phyloP scores from a whole-genome alignment of 1,139 yeast species.

The Pneumocystis wakefieldiae region DNA sequence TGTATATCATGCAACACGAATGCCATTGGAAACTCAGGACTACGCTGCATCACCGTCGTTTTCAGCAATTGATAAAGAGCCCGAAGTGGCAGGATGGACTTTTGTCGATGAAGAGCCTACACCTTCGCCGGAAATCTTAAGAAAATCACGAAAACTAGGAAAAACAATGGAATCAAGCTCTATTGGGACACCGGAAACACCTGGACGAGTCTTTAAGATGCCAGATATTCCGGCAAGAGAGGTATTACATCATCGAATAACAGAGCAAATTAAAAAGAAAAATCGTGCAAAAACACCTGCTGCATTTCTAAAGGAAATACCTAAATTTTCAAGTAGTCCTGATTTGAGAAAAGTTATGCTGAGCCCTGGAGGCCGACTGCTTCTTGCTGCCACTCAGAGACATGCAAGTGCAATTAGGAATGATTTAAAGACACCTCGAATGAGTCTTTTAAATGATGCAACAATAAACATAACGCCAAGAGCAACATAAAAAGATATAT shows the following conservation, averaged over 20 bases:
- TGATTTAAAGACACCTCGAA: background rate
- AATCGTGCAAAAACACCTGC: constrained; percentile 1
- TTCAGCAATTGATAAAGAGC: constrained; percentile 1
- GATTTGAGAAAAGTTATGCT: constrained; percentile 6
- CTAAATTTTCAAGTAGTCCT: constrained; percentile 9
- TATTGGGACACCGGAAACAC: constrained; percentile 13
- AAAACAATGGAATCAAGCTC: background rate
- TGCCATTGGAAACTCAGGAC: background rate
- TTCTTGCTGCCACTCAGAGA: constrained; percentile 1
- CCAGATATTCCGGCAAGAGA: background rate
- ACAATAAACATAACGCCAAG: background rate
- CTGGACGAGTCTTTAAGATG: constrained; percentile 10
- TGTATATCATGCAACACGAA: constrained; percentile 2
- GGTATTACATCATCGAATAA: constrained; percentile 10
- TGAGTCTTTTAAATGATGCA: background rate
- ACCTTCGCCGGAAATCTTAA: constrained; percentile 12
- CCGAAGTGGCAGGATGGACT: constrained; percentile 13
- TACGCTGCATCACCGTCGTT: background rate
- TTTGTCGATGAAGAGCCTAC: constrained; percentile 12
- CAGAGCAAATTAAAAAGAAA: background rate
- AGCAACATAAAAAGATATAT: background rate
- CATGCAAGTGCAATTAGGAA: background rate
- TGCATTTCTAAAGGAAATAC: background rate
- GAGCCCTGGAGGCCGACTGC: constrained; percentile 13
- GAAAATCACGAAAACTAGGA: constrained; percentile 11